Conservation (phyloP, 305 asterid genomes). For the Fraxinus floribunda region DNA sequence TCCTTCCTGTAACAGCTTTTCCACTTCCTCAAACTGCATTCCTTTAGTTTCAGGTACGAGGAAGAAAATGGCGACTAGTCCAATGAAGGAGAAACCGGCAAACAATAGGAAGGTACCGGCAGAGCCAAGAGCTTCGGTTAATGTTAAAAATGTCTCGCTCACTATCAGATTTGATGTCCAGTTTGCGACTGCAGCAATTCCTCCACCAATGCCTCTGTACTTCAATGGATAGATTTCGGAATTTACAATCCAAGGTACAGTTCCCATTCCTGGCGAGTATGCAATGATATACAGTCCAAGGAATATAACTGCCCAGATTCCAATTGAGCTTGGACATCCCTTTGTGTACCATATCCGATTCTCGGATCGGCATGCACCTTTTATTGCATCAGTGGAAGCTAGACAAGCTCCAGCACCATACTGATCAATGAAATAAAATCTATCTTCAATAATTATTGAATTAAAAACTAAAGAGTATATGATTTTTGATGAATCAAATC, state of each 20-base stretch:
- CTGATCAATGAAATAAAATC: conserved; percentile 25
- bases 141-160: conserved; percentile 58
- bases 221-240: conserved; percentile 67
- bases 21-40: conserved; percentile 62
- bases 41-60: conserved; percentile 78
- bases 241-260: conserved; percentile 74
- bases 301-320: conserved; percentile 54
- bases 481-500: background rate
- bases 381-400: conserved; percentile 31
- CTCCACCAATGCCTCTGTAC: conserved; percentile 74
- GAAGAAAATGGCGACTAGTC: conserved; percentile 53
- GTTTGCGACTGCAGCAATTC: conserved; percentile 65
- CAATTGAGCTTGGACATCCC: conserved; percentile 69
- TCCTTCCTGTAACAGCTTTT: conserved; percentile 54
- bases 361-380: conserved; percentile 41
- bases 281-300: conserved; percentile 55
- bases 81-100: conserved; percentile 54
- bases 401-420: conserved; percentile 59
- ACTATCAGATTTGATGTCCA: conserved; percentile 69
- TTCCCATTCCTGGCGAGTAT: conserved; percentile 80
- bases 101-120: conserved; percentile 68
- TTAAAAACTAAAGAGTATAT: background rate
- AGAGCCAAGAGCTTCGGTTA: conserved; percentile 58
- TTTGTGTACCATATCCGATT: conserved; percentile 53
- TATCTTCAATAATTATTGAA: background rate